Percentiles rank a stretch among this genome's conserved stretches.
These are phyloP conservation scores for Nelumbo lutea DNA, from an alignment of 164 flowering plant species.

Conservation along the genomic window DNA sequence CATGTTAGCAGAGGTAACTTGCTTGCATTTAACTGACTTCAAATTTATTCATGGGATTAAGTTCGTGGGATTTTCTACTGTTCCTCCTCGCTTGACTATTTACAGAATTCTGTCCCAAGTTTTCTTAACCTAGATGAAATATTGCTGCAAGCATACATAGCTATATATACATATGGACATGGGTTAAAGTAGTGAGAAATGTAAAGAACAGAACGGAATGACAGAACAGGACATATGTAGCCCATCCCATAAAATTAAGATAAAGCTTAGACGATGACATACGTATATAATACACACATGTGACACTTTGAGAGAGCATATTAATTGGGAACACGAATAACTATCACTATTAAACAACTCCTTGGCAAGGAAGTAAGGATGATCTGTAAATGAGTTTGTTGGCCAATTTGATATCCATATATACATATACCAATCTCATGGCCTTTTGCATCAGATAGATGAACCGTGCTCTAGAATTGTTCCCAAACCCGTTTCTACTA, in stretches of 20 bases:
- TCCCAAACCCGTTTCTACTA: neutral
- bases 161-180: no score
- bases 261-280: no score
- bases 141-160: no score
- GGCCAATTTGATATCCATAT: neutral
- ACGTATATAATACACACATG: no score
- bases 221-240: no score
- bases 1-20: constrained; percentile 83
- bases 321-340: neutral
- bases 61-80: neutral
- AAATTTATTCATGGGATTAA: neutral
- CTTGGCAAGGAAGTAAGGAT: neutral
- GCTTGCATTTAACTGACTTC: neutral
- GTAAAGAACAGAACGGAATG: no score
- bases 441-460: neutral
- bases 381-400: neutral
- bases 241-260: no score
- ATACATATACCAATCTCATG: neutral
- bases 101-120: no score
- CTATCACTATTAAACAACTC: neutral
- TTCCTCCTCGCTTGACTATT: neutral
- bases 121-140: no score
- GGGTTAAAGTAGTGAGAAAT: no score
- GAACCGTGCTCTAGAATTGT: neutral
- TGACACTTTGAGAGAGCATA: neutral